Conservation (phyloP, 306 rosid genomes). For the Cucumis cinereus region DNA sequence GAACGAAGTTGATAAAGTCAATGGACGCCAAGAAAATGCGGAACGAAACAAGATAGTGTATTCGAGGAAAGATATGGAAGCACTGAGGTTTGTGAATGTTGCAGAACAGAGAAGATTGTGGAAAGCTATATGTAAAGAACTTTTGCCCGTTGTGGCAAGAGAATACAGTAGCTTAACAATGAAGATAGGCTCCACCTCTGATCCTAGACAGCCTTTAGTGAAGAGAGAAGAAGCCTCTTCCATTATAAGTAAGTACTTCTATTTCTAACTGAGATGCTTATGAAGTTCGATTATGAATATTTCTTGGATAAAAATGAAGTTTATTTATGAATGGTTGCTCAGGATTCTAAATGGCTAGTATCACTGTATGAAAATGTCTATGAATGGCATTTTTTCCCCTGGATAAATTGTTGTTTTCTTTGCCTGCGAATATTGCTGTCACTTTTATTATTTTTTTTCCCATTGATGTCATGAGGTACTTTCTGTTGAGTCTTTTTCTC, state of each 20-base stretch:
- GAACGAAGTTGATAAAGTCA: slow-evolving; percentile 1
- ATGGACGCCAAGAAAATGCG: slow-evolving; percentile 1
- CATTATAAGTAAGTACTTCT: slow-evolving; percentile 25
- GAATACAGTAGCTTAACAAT: slow-evolving; percentile 47
- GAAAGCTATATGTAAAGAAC: slow-evolving; percentile 35
- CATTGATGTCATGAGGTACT: background rate
- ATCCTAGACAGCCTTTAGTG: slow-evolving; percentile 13
- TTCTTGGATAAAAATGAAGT: background rate
- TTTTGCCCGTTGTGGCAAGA: slow-evolving; percentile 32
- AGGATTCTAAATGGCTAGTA: background rate
- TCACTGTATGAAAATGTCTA: background rate
- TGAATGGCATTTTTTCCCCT: background rate
- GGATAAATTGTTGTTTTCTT: background rate
- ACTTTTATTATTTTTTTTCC: background rate
- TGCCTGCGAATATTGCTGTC: background rate
- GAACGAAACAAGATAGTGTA: slow-evolving; percentile 26
- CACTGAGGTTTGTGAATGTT: slow-evolving; percentile 41
- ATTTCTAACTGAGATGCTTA: background rate
- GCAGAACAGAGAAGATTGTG: slow-evolving; percentile 43
- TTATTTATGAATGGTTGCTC: background rate
- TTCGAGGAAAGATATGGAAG: slow-evolving; percentile 51
- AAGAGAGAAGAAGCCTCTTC: slow-evolving; percentile 27
- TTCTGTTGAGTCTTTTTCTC: background rate
- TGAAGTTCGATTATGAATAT: background rate
- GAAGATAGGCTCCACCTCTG: slow-evolving; percentile 12